Base-by-base conservation (phyloP, 2,329 filamentous ascomycete species). In the Coniochaeta sp. region DNA sequence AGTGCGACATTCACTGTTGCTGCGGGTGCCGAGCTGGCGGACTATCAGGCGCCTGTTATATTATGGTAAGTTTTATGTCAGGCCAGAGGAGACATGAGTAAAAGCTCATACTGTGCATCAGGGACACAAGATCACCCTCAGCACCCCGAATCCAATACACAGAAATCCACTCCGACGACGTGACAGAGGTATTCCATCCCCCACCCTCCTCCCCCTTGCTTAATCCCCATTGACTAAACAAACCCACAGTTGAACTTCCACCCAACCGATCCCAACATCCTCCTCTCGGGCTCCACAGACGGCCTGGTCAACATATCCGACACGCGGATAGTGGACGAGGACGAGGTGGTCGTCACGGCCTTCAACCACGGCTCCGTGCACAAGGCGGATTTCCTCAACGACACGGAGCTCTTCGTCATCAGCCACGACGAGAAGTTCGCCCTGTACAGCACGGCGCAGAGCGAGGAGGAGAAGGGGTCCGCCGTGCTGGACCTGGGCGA, bases 331-430 rank as follows among this genome's bases (percentile, higher is more conserved):
- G 68, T 74, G 16, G 85, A 89, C 58, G 88, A 92, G 67, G 88
- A 92, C 62, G 88, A 92, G 46, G 83, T 88, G 1, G 72, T 91
- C 18, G 74, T 87, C 53, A 86, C 90, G 67, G 87, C 89, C 12
- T 83, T 91, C 65, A 92, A 92, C 66, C 86, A 89, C 63, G 78
- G 81, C 30, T 89, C 87, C 0, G 80, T 92, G 56, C 87, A 90
- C 65, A 85, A 82, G 58, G 83, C 87, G 13, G 85, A 83, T 4
- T 91, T 91, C 69, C 71, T 92, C 51, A 81, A 74, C 51, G 67
- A 72, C 14, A 77, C 77, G 5, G 79, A 86, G 61, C 78, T 91
- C 28, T 89, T 83, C 56, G 86, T 85, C 4, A 69, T 91, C 9
- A 89, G 86, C 1, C 87, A 90, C 53, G 89, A 92, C 63, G 89